Evolutionary conservation across 1,139 yeast genomes (phyloP).

Genomic region (Sugiyamaella castrensis): DNA sequence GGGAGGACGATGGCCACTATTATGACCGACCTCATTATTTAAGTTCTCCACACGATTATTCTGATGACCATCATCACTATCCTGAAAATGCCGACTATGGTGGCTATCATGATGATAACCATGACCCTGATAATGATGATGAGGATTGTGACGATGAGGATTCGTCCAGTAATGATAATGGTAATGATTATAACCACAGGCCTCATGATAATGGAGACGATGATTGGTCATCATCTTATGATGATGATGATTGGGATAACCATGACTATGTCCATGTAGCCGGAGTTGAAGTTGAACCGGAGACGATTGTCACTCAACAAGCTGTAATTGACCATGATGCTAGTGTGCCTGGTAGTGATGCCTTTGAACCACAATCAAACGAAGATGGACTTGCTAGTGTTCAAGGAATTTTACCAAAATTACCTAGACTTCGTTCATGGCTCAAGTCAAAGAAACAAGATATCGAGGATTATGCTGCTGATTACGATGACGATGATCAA

Average conservation of each 20-base stretch:
- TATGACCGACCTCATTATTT: too few species aligned
- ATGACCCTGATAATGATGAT: slow-evolving; percentile 11
- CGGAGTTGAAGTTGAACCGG: not conserved
- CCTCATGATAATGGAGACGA: slow-evolving; percentile 12
- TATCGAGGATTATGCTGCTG: slow-evolving; percentile 9
- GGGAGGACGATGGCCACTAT: too few species aligned
- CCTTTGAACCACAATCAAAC: not conserved
- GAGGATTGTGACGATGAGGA: slow-evolving; percentile 13
- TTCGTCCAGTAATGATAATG: slow-evolving; percentile 3
- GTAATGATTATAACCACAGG: slow-evolving; percentile 8
- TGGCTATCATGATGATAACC: slow-evolving; percentile 1
- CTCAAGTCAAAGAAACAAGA: slow-evolving; percentile 8
- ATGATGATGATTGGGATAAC: not conserved
- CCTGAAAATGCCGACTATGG: not conserved
- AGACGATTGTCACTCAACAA: not conserved
- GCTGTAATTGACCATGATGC: not conserved
- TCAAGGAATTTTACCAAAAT: slow-evolving; percentile 10
- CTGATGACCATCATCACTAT: slow-evolving; percentile 1
- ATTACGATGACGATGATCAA: slow-evolving; percentile 8
- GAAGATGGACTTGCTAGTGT: slow-evolving; percentile 6
- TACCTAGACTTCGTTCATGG: slow-evolving; percentile 11
- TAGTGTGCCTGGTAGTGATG: too few species aligned
- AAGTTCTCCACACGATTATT: not conserved
- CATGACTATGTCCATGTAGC: not conserved
- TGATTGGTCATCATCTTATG: not conserved